Percentiles rank a stretch among this genome's conserved stretches.
Conservation (phyloP, 257 asterid genomes). For the Solanum sejunctum region DNA sequence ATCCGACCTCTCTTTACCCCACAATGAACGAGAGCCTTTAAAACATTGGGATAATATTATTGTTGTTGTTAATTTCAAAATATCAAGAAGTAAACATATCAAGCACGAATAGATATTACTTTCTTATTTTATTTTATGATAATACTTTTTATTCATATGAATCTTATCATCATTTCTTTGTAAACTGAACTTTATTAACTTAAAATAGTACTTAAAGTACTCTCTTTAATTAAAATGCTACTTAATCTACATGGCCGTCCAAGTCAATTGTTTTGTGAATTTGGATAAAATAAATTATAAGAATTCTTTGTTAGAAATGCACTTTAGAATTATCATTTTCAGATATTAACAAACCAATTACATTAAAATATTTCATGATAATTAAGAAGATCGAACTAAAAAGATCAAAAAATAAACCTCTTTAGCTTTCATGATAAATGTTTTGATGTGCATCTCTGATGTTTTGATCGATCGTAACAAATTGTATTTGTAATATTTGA, state of each 20-base stretch:
- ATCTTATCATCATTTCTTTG: not conserved
- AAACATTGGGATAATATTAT: too few relatives aligned
- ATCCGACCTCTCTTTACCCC: too few relatives aligned
- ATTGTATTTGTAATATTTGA: too few relatives aligned
- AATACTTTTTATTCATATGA: not conserved
- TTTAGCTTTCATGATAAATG: too few relatives aligned
- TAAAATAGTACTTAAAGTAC: not conserved
- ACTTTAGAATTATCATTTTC: not conserved
- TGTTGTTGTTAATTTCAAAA: fast-evolving
- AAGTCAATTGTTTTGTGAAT: not conserved
- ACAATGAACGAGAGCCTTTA: too few relatives aligned
- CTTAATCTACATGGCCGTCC: not conserved
- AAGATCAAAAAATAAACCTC: too few relatives aligned
- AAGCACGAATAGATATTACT: not conserved
- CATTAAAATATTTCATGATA: too few relatives aligned
- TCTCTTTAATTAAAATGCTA: not conserved
- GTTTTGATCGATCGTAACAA: too few relatives aligned
- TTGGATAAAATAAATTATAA: not conserved
- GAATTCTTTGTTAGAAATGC: not conserved
- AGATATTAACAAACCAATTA: too few relatives aligned
- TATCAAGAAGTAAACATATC: fast-evolving
- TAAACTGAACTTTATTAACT: not conserved
- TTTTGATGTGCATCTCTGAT: too few relatives aligned
- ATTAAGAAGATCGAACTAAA: too few relatives aligned
- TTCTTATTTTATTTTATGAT: not conserved